These are phyloP conservation scores for Gynandropsis gynandra DNA, from an alignment of 345 rosid genomes.

Conservation along the genomic window DNA sequence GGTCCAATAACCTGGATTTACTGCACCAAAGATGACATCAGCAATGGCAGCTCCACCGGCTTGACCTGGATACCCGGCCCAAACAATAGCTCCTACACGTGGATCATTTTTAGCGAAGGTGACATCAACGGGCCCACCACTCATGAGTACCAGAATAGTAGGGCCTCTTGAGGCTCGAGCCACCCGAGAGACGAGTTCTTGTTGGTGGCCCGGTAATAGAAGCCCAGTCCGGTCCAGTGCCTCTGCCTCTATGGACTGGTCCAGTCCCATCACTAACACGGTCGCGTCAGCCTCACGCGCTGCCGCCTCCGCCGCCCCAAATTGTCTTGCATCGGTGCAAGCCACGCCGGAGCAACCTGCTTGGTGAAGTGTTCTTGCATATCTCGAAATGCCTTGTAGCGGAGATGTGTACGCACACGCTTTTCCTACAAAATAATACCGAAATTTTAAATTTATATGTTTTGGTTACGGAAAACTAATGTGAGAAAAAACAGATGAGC, in stretches of 20 bases:
- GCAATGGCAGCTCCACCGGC: conserved; percentile 89
- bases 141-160: conserved; percentile 55
- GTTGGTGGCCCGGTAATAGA: conserved; percentile 68
- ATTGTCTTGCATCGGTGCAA: conserved; percentile 38
- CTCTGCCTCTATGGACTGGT: conserved; percentile 83
- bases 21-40: conserved; percentile 63
- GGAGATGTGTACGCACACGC: conserved; percentile 75
- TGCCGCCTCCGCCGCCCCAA: conserved; percentile 46
- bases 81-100: conserved; percentile 63
- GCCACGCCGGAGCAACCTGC: conserved; percentile 56
- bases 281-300: conserved; percentile 72
- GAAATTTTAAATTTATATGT: no score
- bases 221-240: conserved; percentile 56
- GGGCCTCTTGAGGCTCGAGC: conserved; percentile 74
- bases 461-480: no score
- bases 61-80: conserved; percentile 99
- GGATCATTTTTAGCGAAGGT: conserved; percentile 76
- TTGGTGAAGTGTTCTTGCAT: conserved; percentile 49
- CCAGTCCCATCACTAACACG: conserved; percentile 77
- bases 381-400: conserved; percentile 55
- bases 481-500: no score
- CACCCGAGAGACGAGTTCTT: conserved; percentile 63
- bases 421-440: conserved; percentile 35
- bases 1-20: conserved; percentile 72
- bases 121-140: conserved; percentile 83